Base-by-base conservation (phyloP, 2,329 filamentous ascomycete species). In the Neopestalotiopsis sp. region DNA sequence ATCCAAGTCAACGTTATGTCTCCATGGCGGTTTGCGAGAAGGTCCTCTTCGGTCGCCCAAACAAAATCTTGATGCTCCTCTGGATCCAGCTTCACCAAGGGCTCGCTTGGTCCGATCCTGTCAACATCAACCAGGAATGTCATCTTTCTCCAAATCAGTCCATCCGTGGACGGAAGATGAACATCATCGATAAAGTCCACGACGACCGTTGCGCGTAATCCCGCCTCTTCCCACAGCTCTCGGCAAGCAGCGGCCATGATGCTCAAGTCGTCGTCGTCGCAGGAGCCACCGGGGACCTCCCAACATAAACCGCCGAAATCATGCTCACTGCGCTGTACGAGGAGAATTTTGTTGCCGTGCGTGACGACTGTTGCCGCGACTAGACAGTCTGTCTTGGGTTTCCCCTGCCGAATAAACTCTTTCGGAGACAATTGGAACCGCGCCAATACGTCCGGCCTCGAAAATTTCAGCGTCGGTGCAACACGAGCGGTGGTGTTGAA, bases 211-310 rank as follows among this genome's bases (percentile, higher is more conserved):
- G 66, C 69, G 28, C 57, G 40, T 4, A 71, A 65, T 4, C 69
- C 70, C 5, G 71, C 62, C 67, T 72, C 71, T 66, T 87, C 85
- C 74, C 75, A 79, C 2, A 87, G 77, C 76, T 88, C 85, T 17
- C 85, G 79, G 17, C 80, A 82, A n/a, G 80, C 81, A 17, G 79
- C 81, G 61, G 80, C 72, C 4, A 87, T 76, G 4, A 87, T 78
- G 13, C 74, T 82, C 5, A 70, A 59, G 70, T 87, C 84, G 0
- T 76, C 74, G 0, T 74, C 65, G 64, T 87, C 85, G 56, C 81
- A 81, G 0, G 77, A 81, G n/a, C 85, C 85, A 28, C 85, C 85
- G 1, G 85, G 85, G 0, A 81, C 70, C 69, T 88, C 85, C 85
- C 85, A 87, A 4, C 71, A 75, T 68, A 80, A 74, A 2, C 85